Conservation (phyloP, 129 eudicot genomes). For the Rutidosis leptorrhynchoides region DNA sequence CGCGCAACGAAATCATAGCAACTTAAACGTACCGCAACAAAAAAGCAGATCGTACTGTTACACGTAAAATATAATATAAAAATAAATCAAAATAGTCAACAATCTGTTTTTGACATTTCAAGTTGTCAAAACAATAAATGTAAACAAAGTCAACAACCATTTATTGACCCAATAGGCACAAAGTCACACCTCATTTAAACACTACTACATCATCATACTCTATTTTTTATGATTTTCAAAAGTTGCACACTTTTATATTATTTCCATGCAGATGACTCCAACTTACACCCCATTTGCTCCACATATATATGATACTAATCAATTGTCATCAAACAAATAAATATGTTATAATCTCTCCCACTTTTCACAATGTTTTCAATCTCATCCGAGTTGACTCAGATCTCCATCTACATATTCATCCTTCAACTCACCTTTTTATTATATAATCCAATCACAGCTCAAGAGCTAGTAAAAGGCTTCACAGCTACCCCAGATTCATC, state of each 20-base stretch:
- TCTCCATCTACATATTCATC: background rate
- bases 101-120: slow-evolving; percentile 3
- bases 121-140: slow-evolving; percentile 18
- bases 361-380: slow-evolving; percentile 22
- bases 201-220: background rate
- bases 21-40: no score
- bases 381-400: slow-evolving; percentile 25
- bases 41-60: no score
- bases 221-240: background rate
- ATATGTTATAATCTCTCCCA: slow-evolving; percentile 20
- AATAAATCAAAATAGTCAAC: slow-evolving; percentile 6
- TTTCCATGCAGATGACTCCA: slow-evolving; percentile 32
- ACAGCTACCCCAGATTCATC: slow-evolving; percentile 60
- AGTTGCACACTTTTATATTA: slow-evolving; percentile 18
- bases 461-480: slow-evolving; percentile 57
- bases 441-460: slow-evolving; percentile 23
- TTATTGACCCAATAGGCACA: slow-evolving; percentile 8
- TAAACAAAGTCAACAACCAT: background rate
- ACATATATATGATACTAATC: background rate
- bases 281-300: slow-evolving; percentile 10
- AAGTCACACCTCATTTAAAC: slow-evolving; percentile 25
- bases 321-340: slow-evolving; percentile 1
- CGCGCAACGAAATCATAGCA: no score
- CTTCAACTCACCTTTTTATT: slow-evolving; percentile 18
- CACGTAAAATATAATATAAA: no score